phyloP scores from a whole-genome alignment of 495 filamentous ascomycete species.

The Cladorrhinum samala region DNA sequence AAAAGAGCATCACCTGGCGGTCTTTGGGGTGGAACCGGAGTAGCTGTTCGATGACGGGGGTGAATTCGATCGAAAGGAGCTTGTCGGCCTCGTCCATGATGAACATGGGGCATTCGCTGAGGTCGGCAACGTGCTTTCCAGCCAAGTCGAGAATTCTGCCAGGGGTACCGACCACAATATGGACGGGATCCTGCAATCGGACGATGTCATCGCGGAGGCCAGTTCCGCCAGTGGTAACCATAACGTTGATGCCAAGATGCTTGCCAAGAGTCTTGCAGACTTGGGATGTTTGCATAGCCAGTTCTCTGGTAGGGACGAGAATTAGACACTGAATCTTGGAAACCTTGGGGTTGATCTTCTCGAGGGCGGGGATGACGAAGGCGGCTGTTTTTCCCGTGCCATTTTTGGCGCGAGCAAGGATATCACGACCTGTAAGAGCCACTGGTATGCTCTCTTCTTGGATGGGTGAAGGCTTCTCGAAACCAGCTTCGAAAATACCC shows the following conservation, averaged over 20 bases:
- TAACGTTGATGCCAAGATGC: conserved; percentile 94
- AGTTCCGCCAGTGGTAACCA: conserved; percentile 97
- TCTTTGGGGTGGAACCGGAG: conserved; percentile 91
- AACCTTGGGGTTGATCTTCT: conserved; percentile 92
- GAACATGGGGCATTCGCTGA: conserved; percentile 94
- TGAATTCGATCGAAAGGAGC: conserved; percentile 92
- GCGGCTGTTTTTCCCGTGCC: conserved; percentile 97
- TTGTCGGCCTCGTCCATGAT: conserved; percentile 99
- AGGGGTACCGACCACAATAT: conserved; percentile 96
- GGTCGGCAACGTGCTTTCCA: conserved; percentile 88
- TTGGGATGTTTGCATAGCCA: conserved; percentile 98
- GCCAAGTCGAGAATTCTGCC: conserved; percentile 92
- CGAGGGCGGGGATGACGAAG: conserved; percentile 92
- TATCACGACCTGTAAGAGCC: conserved; percentile 88
- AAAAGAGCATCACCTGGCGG: conserved; percentile 98
- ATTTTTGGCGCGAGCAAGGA: conserved; percentile 95
- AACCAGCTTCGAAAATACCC: conserved; percentile 98
- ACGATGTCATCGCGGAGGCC: conserved; percentile 95
- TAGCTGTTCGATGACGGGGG: conserved; percentile 91
- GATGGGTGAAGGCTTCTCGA: conserved; percentile 97
- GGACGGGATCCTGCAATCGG: conserved; percentile 85
- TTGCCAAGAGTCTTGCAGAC: conserved; percentile 98
- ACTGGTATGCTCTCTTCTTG: conserved; percentile 99
- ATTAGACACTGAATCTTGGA: conserved; percentile 94
- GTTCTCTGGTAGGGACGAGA: conserved; percentile 90